Evolutionary conservation across 2,329 filamentous ascomycete genomes (phyloP), one percentile per base, ranked within the genome.

Genomic region (Cytospora piceae): DNA sequence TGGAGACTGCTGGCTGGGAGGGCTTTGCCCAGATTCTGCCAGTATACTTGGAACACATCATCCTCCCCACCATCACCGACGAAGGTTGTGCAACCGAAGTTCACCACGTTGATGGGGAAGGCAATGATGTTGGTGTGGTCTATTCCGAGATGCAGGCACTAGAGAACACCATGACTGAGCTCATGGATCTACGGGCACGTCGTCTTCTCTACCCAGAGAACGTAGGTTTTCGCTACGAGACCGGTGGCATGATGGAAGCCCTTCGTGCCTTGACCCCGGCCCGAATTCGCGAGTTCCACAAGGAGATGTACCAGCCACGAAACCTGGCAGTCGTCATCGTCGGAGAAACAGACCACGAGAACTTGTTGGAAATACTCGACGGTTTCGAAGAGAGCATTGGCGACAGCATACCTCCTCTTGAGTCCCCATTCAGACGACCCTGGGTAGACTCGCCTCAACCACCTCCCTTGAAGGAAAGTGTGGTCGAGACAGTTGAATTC

Each of bases 121-220:
- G 95, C 64, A 91, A 98, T 69, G 95, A 99, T 83, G 95, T 95
- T 52, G 95, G 93, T 69, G 94, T 97, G 1, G 95, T 99, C 11
- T 99, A 99, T 78, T 97, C 94, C 0, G 95, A 99, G 78, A 99
- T 99, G 95, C 95, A 99, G 78, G 95, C 90, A 29, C 88, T 97
- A 2, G 91, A 98, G 74, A 96, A 96, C 74, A 89, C 87, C 61
- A 89, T 91, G 70, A 82, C 84, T 9, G 93, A 97, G 75, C 86
- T 98, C 66, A 97, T 98, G 86, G 92, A 97, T 69, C 82, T 97
- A 65, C 86, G 87, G 69, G 90, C 92, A 61, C 89, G 92, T 51
- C 87, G 92, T 2, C 81, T 95, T 54, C 81, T 97, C 42, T 99
- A 98, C 72, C 94, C 94, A 0, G 88, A 95, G 75, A 90, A 92